Base-by-base conservation (phyloP, 352 stramenopile genomes). In the Elongisporangium undulatum region DNA sequence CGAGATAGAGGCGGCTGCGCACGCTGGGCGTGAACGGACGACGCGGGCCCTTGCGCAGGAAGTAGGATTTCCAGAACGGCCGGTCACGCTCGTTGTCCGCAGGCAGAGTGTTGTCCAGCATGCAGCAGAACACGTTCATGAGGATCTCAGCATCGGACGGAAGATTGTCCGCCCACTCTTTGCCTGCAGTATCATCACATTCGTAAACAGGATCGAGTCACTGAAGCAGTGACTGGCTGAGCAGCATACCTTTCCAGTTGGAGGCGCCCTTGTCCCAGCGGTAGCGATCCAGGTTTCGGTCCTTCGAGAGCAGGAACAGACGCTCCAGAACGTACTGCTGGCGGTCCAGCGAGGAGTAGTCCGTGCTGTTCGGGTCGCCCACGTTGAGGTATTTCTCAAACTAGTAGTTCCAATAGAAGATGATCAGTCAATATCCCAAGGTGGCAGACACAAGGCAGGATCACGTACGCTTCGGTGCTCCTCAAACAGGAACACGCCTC, bases 351-450 rank as follows among this genome's bases (percentile, higher is more conserved):
- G 82, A 91, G 24, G 79, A 85, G 65, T 87, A 90, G 51, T 87
- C 82, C 6, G 73, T 80, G 55, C 67, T 87, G 51, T 73, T 86
- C 21, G 79, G 70, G 53, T 93, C 82, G 21, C 82, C 85, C 7
- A 95, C 85, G 53, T 91, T 92, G 56, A 95, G 60, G 69, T 95
- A 95, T 67, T 95, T 95, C 53, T 93, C 85, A 62, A 90, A 92
- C 80, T 90, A 52, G 20, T 72, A n/a, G 15, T 52, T 16, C 66
- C 23, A 56, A 64, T 22, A 19, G 16, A 49, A 29, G 58, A 55
- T 67, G 6, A 61, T 53, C 5, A 38, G 22, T 50, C 56, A 8
- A 54, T 8, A 21, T 29, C 3, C 38, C 17, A 1, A 23, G 13
- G 7, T 41, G 52, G 2, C 21, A 52, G n/a, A 56, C 9, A 22